Base-by-base conservation (phyloP, 345 rosid species). In the Ailanthus altissimus region DNA sequence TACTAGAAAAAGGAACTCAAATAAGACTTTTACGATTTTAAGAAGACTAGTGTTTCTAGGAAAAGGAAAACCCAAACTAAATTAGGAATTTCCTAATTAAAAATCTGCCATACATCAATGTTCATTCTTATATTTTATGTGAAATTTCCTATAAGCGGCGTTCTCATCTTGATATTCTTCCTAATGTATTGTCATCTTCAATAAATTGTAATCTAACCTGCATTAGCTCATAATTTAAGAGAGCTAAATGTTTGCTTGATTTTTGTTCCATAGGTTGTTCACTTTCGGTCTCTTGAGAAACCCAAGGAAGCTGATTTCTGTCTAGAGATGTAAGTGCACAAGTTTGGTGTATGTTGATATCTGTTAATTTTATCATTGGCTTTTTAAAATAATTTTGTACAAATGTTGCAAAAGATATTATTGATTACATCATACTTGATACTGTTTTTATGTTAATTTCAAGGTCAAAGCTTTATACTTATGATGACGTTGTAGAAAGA, bases 291-390 rank as follows among this genome's bases (percentile, higher is more conserved):
- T 72, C 85, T 95, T 79, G 97, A 90, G 77, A 92, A 89, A 73
- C 92, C 97, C 38, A 92, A 92, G 86, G 99, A 93, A 77, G 99
- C 92, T 74, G 94, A 88, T 79, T 95, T 95, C 80, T 87, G 84
- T 83, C 87, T 96, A 84, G 98, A 96, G 85, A 82, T 96, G 98
- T 96, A 85, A 93, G 97, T 83, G 66, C 16, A 26, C 54, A 32
- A 36, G 71, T 70, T 81, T 28, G 12, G 21, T 69, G 12, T 70
- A 79, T 13, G 64, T 54, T 43, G 21, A 18, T 42, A 58, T 43
- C 25, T 36, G 23, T 64, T 32, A 49, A 40, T 69, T n/a, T 64
- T 72, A 43, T n/a, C 60, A 28, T 61, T 21, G 12, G 23, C 12
- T 57, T 6, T 20, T 20, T 51, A 51, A 60, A 18, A 20, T 36